Conservation (phyloP, 2,329 filamentous ascomycete species). For the Xylaria sp. region DNA sequence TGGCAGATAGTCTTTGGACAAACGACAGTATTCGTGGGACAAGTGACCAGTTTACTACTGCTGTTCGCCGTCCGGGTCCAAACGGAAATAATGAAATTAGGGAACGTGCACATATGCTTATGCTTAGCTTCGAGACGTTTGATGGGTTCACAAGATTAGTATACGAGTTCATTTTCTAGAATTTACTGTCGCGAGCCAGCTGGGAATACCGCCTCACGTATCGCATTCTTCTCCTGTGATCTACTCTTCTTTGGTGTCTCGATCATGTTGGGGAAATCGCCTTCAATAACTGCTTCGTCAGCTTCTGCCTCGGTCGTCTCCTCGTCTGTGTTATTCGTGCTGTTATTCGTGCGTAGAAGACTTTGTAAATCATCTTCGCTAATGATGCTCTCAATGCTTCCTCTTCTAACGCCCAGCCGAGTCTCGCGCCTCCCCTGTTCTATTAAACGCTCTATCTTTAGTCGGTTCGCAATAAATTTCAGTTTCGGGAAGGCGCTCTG, state of each 20-base stretch:
- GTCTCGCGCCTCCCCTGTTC: slow-evolving; percentile 68
- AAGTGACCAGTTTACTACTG: slow-evolving; percentile 1
- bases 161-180: neutral
- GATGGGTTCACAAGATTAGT: neutral
- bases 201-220: neutral
- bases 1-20: neutral
- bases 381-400: slow-evolving; percentile 68
- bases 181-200: neutral
- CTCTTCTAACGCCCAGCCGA: slow-evolving; percentile 58
- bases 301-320: slow-evolving; percentile 44
- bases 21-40: neutral
- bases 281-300: slow-evolving; percentile 48
- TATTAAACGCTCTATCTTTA: slow-evolving; percentile 81
- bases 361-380: slow-evolving; percentile 69
- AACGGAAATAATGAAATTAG: neutral
- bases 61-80: neutral
- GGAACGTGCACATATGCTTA: neutral
- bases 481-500: slow-evolving; percentile 91
- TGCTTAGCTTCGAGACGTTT: neutral
- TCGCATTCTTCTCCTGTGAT: neutral
- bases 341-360: slow-evolving; percentile 53
- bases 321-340: slow-evolving; percentile 44
- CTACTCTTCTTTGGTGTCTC: slow-evolving; percentile 37
- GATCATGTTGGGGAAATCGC: slow-evolving; percentile 40
- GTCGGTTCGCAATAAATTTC: slow-evolving; percentile 87